Base-by-base conservation (phyloP, 345 rosid species). In the Brassica cretica region DNA sequence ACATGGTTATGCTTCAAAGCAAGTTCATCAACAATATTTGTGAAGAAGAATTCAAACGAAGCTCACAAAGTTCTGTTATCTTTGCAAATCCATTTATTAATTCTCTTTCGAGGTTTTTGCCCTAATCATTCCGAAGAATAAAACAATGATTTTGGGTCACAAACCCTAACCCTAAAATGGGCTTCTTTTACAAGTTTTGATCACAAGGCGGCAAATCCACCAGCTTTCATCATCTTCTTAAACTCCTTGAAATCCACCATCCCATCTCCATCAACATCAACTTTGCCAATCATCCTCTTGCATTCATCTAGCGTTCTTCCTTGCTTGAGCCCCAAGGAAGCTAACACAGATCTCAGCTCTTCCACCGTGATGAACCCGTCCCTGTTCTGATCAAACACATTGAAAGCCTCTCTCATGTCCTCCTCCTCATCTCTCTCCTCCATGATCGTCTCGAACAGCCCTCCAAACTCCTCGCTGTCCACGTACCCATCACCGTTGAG, bases 61-160 rank as follows among this genome's bases (percentile, higher is more conserved):
- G 68, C 76, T 75, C 79, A 64, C 39, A 5, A 49, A 27, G 56
- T 29, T 39, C 49, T 33, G 15, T 46, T 64, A 32, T 44, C 53
- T 66, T 61, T 55, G 61, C 66, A 65, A 64, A 64, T 70, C 63
- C 78, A 37, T 73, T 12, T 15, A 2, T 53, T 53, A 33, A 3
- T 21, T 49, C 66, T 70, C 49, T 55, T 72, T 68, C 67, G 30
- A 46, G 51, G 19, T 46, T 68, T 49, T 64, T 68, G 70, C 82
- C 78, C 78, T 74, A 79, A 69, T 69, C 82, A 73, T 79, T 73
- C 77, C 65, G 19, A 60, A 60, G 18, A 30, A 66, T 67, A 72
- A 78, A 60, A 33, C 97, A 14, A 93, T 89, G 94, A 91, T 90
- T 70, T 87, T 89, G 4, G 56, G 56, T 49, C 18, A 49, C 56